Evolutionary conservation across 176 grass and related monocot genomes (phyloP), one percentile per base, ranked within the genome.

Genomic region (Musa troglodytarum): DNA sequence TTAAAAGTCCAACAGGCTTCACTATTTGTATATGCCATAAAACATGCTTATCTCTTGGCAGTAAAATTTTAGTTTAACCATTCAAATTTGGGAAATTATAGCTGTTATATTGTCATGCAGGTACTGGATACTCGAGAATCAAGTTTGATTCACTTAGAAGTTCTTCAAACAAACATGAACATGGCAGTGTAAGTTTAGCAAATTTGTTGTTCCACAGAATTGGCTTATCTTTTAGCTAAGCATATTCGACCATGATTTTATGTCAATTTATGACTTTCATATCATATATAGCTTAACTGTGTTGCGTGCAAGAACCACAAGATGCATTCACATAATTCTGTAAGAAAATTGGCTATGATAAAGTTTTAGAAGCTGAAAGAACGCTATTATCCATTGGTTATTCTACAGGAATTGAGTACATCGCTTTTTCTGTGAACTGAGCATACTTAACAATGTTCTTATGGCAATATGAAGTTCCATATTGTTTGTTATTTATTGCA

Each of bases 141-240:
- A 84, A 76, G 9, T 49, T 53, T 53, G 49, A 77, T 65, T 63
- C 34, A 63, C 71, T 67, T 12, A 79, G 52, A n/a, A 81, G 81
- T 77, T 79, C 88, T 74, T 73, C 78, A 0, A 87, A 88, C 82
- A 80, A 79, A 71, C 74, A 84, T 50, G 78, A 89, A 73, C 80
- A 81, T 6, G 15, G 83, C 15, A 58, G 57, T 82, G 96, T 99
- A 89, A 99, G 84, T 87, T 83, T 8, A 28, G 52, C 58, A 25
- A 81, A 78, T 70, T 70, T 72, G 77, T 13, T 28, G 78, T 28
- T 65, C 74, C 0, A 79, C 61, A 78, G 78, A 76, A 65, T 24
- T 65, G 58, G 69, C 72, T 68, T 76, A 14, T 21, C 66, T 43
- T 43, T 43, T 43, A 43, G 4, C 34, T 43, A 43, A 6, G 34